Evolutionary conservation across 2,329 filamentous ascomycete species (phyloP), one percentile per base, ranked within the genome.

Genomic region (Fusarium longipes): DNA sequence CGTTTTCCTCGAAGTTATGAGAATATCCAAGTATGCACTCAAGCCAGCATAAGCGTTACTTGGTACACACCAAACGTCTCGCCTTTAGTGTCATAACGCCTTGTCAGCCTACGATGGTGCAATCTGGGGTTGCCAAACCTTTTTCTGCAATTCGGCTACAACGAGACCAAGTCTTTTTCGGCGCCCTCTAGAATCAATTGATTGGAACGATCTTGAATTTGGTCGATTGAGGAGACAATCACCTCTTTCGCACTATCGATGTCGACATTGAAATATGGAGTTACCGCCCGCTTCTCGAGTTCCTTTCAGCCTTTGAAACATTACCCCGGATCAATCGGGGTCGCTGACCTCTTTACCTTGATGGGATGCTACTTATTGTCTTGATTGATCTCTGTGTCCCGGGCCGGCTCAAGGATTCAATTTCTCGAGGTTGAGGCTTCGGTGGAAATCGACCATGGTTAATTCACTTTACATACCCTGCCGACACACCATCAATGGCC

Each of bases 51-150:
- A 57, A 45, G 43, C 43, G 38, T 59, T 53, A 60, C 63, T 69
- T 54, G 44, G 53, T 58, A 45, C 57, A 69, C 66, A 48, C 65
- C 62, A 62, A 67, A 51, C 45, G 20, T 24, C 25, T 57, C 52
- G 36, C 7, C 32, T 43, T 42, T 72, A 68, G 70, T 70, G 70
- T 51, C 47, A 73, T 73, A 67, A 72, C 72, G 68, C 67, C 72
- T 74, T 74, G 70, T 72, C 70, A 74, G 70, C 68, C 59, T 57
- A 30, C 50, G 44, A 74, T 74, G 72, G 70, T 74, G 72, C 71
- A 74, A 74, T 74, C 67, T 61, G 64, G 70, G 68, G 68, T 69
- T 51, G 49, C 59, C 53, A 60, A 72, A 65, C 55, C 57, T 51
- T 68, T 57, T 67, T 54, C 63, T 61, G 59, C 52, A 65, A 66